Percentiles rank a stretch among this genome's conserved stretches.
Evolutionary conservation across 208 protist species (phyloP).

Genomic region (Crithidia expoeki): DNA sequence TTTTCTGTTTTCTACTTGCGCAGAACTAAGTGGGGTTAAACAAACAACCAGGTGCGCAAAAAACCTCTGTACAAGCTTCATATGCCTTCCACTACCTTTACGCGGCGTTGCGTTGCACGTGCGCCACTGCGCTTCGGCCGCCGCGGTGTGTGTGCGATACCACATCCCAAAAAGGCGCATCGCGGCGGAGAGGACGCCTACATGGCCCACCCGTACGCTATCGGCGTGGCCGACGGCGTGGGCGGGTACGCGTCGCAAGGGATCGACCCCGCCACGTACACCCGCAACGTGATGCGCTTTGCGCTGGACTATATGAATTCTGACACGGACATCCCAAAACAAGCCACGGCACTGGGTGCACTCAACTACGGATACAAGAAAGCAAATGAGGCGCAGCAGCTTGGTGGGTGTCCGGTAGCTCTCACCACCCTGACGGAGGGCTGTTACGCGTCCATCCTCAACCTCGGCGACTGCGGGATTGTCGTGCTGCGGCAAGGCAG

Average conservation of each 20-base stretch:
- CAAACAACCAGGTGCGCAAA: too few species aligned
- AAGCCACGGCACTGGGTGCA: slow-evolving; percentile 59
- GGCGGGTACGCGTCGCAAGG: slow-evolving; percentile 75
- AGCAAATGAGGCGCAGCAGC: slow-evolving; percentile 47
- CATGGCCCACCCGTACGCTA: slow-evolving; percentile 67
- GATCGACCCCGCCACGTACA: slow-evolving; percentile 82
- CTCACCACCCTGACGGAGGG: slow-evolving; percentile 69
- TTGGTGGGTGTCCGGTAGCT: slow-evolving; percentile 74
- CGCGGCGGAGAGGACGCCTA: slow-evolving; percentile 87
- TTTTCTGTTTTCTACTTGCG: too few species aligned
- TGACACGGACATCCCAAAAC: slow-evolving; percentile 8
- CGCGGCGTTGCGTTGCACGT: slow-evolving; percentile 4
- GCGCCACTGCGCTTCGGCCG: slow-evolving; percentile 50
- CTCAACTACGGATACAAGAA: slow-evolving; percentile 55
- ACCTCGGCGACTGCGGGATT: slow-evolving; percentile 86
- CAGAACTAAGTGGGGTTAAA: too few species aligned
- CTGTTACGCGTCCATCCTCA: slow-evolving; percentile 73
- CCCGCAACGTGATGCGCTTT: slow-evolving; percentile 79
- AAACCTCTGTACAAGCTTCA: too few species aligned
- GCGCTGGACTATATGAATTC: slow-evolving; percentile 51
- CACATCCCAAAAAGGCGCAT: slow-evolving; percentile 78
- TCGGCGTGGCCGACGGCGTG: slow-evolving; percentile 87
- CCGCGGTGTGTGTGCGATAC: slow-evolving; percentile 71
- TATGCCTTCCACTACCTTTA: slow-evolving; percentile 12
- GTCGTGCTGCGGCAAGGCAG: slow-evolving; percentile 63